These are phyloP conservation scores for Fusarium kyushuense DNA, from an alignment of 2,329 filamentous ascomycete genomes.

Conservation along the genomic window DNA sequence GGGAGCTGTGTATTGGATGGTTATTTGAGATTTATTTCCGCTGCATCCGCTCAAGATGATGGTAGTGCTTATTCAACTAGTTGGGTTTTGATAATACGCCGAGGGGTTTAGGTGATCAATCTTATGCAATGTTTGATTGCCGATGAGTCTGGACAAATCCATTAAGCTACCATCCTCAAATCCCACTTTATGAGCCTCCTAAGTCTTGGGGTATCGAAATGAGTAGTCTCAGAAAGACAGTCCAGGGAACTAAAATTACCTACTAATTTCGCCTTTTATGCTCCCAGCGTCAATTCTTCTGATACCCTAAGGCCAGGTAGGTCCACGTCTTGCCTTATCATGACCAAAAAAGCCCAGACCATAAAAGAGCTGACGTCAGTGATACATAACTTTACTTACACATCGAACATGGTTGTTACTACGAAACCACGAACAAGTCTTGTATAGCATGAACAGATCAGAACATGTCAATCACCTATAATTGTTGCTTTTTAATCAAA, in stretches of 20 bases:
- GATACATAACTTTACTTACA: constrained; percentile 12
- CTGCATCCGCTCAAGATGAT: constrained; percentile 13
- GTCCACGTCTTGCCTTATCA: neutral
- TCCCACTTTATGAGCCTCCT: neutral
- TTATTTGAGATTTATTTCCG: constrained; percentile 17
- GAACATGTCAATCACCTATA: neutral
- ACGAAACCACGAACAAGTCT: neutral
- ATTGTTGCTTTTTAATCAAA: too few species aligned
- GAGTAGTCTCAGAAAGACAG: too few species aligned
- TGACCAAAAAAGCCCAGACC: constrained; percentile 18
- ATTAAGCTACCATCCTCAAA: neutral
- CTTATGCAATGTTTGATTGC: neutral
- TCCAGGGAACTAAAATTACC: too few species aligned
- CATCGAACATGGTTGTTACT: neutral
- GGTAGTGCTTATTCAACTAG: neutral
- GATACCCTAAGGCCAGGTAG: too few species aligned
- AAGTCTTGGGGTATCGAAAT: too few species aligned
- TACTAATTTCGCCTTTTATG: too few species aligned
- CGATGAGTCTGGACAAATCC: neutral
- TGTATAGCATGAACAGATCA: neutral
- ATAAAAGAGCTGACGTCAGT: constrained; percentile 18
- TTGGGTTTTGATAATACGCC: neutral
- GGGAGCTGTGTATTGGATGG: constrained; percentile 17
- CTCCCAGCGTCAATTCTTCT: too few species aligned
- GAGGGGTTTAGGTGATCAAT: neutral